Conservation (phyloP, 305 asterid genomes). For the Salvia sclarea region DNA sequence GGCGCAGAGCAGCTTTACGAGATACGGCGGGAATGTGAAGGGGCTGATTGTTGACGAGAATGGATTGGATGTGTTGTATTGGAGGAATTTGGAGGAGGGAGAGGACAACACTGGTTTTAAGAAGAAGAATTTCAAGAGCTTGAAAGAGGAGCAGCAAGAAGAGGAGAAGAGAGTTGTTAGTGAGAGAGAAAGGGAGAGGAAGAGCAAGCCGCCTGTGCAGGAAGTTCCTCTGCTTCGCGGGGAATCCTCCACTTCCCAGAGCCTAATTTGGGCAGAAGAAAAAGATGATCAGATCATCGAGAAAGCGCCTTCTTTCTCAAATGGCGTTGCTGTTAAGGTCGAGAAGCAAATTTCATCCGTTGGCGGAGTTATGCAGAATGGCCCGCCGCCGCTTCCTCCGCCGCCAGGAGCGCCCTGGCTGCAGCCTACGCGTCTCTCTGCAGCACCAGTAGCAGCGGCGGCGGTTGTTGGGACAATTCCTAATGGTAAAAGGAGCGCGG, state of each 20-base stretch:
- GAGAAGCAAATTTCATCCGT: slow-evolving; percentile 39
- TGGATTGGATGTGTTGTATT: slow-evolving; percentile 89
- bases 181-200: slow-evolving; percentile 35
- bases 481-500: slow-evolving; percentile 5
- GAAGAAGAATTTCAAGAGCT: slow-evolving; percentile 44
- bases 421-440: slow-evolving; percentile 9
- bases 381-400: slow-evolving; percentile 35
- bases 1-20: slow-evolving; percentile 39
- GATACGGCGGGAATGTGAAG: slow-evolving; percentile 63
- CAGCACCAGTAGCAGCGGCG: not conserved
- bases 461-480: slow-evolving; percentile 17
- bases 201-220: slow-evolving; percentile 40
- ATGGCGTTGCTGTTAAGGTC: slow-evolving; percentile 30
- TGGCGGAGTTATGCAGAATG: slow-evolving; percentile 24
- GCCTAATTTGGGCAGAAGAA: slow-evolving; percentile 53
- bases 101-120: slow-evolving; percentile 45
- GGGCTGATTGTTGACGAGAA: slow-evolving; percentile 91
- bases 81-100: slow-evolving; percentile 67
- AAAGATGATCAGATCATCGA: slow-evolving; percentile 16
- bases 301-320: slow-evolving; percentile 30
- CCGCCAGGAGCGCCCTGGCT: slow-evolving; percentile 31
- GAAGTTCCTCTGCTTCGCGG: slow-evolving; percentile 67
- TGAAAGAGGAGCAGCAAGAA: slow-evolving; percentile 44
- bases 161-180: slow-evolving; percentile 53
- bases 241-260: slow-evolving; percentile 69